Base-by-base conservation (phyloP, 331 rosid genomes). In the Dryas integrifolia region DNA sequence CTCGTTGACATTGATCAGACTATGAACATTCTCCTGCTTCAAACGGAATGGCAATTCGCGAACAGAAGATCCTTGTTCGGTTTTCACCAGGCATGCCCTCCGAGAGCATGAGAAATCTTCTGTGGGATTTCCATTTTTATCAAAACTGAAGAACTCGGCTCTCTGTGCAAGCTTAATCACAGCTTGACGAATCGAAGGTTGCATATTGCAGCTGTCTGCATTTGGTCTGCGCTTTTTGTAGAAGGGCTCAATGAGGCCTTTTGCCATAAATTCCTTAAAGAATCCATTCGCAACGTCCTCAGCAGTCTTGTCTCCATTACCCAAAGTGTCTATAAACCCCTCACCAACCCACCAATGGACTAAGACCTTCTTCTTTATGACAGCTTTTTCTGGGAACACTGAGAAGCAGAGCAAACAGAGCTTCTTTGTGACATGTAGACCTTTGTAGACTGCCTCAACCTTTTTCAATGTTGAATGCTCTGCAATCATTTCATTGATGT, bases 321-420 rank as follows among this genome's bases (percentile, higher is more conserved):
- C 62, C 39, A 18, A 18, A 53, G 41, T 70, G 43, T 57, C 71
- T 43, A 76, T 21, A n/a, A 58, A 58, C 7, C 6, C 80, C 60
- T 76, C 80, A 58, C 80, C 80, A 15, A 76, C 59, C 80, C 80
- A 76, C 80, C 80, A 76, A 18, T 76, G 74, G 35, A 40, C 60
- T 46, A 76, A 21, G 5, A 76, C 80, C 60, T 76, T 76, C 80
- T 76, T 76, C 74, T 76, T 76, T 40, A 76, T 76, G 49, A 47
- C 16, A 0, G 30, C 80, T 2, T 58, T 50, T 58, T 58, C 74
- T 3, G 80, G 80, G 73, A 76, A 76, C 7, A 67, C 69, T 16
- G 80, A 76, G 63, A 76, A 76, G 12, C 80, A 76, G 7, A 76
- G 80, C 10, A 76, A 76, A 13, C 80, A 76, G 30, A 0, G 15